A percentile compares a stretch with the other conserved stretches of the same genome.
These are phyloP conservation scores for Serendipita indica DNA, from an alignment of 768 basidiomycete genomes.

Conservation along the genomic window DNA sequence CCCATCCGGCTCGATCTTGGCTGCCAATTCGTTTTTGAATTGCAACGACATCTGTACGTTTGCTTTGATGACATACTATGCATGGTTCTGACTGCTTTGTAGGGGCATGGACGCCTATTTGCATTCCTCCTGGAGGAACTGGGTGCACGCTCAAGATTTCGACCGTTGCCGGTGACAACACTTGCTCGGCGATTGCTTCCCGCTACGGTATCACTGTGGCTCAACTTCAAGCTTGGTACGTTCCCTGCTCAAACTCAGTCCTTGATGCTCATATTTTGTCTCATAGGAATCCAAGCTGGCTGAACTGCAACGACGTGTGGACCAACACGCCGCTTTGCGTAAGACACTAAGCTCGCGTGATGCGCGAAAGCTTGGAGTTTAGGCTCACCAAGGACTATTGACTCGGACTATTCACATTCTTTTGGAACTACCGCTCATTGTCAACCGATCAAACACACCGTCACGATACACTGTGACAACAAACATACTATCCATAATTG, in stretches of 20 bases:
- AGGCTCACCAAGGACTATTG: too few species aligned
- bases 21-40: background rate
- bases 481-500: too few species aligned
- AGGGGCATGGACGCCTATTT: background rate
- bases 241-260: too few species aligned
- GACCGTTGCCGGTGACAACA: background rate
- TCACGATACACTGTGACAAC: too few species aligned
- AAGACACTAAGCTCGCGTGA: background rate
- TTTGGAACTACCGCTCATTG: too few species aligned
- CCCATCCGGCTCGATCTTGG: background rate
- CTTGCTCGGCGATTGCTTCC: background rate
- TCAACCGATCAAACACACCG: too few species aligned
- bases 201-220: background rate
- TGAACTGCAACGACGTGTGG: constrained; percentile 5
- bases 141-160: background rate
- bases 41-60: constrained; percentile 9
- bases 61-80: too few species aligned
- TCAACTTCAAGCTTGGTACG: background rate
- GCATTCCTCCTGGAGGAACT: constrained; percentile 3
- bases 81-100: too few species aligned
- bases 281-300: background rate
- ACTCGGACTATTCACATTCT: too few species aligned
- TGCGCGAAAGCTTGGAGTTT: too few species aligned
- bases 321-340: background rate
- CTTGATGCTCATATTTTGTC: too few species aligned